These are phyloP conservation scores for Pleurotus djamor DNA, from an alignment of 768 basidiomycete species.

Conservation along the genomic window DNA sequence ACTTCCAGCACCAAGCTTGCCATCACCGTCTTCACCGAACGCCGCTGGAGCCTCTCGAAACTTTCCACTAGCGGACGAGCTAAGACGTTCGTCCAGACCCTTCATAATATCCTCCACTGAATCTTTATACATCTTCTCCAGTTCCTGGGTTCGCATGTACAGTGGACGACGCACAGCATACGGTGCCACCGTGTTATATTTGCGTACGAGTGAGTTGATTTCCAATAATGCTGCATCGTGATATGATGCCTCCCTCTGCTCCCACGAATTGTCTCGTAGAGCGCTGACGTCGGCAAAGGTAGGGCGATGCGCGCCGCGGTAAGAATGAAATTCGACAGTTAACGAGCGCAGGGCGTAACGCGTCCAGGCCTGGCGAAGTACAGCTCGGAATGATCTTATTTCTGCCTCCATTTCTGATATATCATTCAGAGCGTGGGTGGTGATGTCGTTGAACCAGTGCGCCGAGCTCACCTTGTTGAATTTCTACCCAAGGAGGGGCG, in stretches of 20 bases:
- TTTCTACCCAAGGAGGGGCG: slow-evolving; percentile 83
- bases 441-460: too few relatives aligned
- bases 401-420: slow-evolving; percentile 64
- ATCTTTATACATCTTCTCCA: slow-evolving; percentile 50
- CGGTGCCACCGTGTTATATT: slow-evolving; percentile 80
- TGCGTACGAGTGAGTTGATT: slow-evolving; percentile 71
- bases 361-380: slow-evolving; percentile 69
- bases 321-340: slow-evolving; percentile 20
- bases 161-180: slow-evolving; percentile 71
- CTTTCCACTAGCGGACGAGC: neutral
- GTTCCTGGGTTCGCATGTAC: slow-evolving; percentile 54
- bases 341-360: slow-evolving; percentile 69
- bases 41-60: neutral
- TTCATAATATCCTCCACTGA: slow-evolving; percentile 50
- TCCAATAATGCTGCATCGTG: slow-evolving; percentile 69
- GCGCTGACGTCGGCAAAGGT: slow-evolving; percentile 28
- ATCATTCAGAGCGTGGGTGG: neutral
- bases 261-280: slow-evolving; percentile 70
- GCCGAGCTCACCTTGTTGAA: slow-evolving; percentile 53
- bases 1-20: neutral
- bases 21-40: neutral
- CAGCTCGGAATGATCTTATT: slow-evolving; percentile 57
- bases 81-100: slow-evolving; percentile 29
- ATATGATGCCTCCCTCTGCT: slow-evolving; percentile 60
- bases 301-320: neutral